Evolutionary conservation across 495 filamentous ascomycete genomes (phyloP), one percentile per base, ranked within the genome.

Genomic region (Podospora comata): DNA sequence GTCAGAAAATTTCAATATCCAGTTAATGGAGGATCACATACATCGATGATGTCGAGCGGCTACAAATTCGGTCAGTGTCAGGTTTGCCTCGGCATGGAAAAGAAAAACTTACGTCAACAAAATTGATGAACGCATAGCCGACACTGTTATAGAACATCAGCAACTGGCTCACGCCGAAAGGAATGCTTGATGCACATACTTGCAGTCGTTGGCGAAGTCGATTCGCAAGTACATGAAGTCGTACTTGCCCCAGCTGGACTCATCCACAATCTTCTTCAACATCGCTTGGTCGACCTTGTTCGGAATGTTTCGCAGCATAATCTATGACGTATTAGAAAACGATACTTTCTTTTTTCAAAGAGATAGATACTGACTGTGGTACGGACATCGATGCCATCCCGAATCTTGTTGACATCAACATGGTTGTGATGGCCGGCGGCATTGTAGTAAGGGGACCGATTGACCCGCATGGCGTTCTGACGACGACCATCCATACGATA

Each of bases 51-150:
- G 77, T 92, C 88, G 65, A 88, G 79, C 4, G 90, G 88, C 89
- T 92, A 64, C 55, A 30, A 13, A 73, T 87, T 70, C 82, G 77
- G 18, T 68, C 9, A 66, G 19, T 62, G 28, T 66, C 44, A 28
- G 44, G 44, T 7, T 30, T 59, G 4, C 7, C 57, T 55, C 28
- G 34, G 34, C 23, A 4, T 18, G 11, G 28, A 27, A 0, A 27
- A 60, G 30, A 34, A 26, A n/a, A 4, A 81, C 87, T 85, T 73
- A 94, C 90, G 76, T 92, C 87, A 59, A 87, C 86, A 73, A 99
- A 97, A 76, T 99, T 97, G 78, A 99, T 92, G 80, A 99, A 99
- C 0, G 93, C 95, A 82, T 99, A 99, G 67, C 95, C 95, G 67
- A 99, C 95, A 78, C 93, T 97, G 69, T 18, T 69, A 23, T 39